These are phyloP conservation scores for Ceratobasidium sp. DNA, from an alignment of 1,284 basidiomycete species.

Conservation along the genomic window DNA sequence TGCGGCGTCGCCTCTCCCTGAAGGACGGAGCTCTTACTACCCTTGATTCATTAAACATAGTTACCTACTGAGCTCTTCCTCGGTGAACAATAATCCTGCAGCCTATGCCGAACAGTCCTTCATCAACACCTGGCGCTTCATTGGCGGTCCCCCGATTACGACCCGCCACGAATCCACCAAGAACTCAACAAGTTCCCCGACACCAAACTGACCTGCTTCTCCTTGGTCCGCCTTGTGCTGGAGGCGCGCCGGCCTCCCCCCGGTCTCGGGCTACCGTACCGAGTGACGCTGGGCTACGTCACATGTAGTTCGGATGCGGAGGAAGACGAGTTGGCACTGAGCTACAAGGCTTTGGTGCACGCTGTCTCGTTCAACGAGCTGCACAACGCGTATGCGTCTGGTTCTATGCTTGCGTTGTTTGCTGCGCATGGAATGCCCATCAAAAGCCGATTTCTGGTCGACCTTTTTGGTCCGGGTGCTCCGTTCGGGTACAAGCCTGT, in stretches of 20 bases:
- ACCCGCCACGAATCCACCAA: neutral
- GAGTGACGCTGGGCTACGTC: neutral
- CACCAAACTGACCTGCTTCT: neutral
- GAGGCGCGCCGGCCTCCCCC: neutral
- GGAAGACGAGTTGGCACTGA: neutral
- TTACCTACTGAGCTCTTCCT: neutral
- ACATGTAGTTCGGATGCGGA: neutral
- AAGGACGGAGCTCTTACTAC: constrained; percentile 36
- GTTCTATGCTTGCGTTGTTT: constrained; percentile 52
- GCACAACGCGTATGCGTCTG: constrained; percentile 51
- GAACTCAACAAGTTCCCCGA: neutral
- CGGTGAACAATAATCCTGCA: neutral
- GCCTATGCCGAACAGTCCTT: neutral
- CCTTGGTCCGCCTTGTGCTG: neutral
- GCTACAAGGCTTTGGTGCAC: constrained; percentile 5
- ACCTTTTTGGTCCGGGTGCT: constrained; percentile 51
- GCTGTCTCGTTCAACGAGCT: constrained; percentile 52
- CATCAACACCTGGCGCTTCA: neutral
- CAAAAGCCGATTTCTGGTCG: constrained; percentile 50
- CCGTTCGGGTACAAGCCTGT: constrained; percentile 53
- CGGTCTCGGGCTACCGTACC: neutral
- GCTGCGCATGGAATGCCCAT: constrained; percentile 47
- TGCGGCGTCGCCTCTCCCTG: constrained; percentile 49
- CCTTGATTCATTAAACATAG: constrained; percentile 2
- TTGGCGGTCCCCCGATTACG: constrained; percentile 1